Conservation (phyloP, 108 stramenopile genomes). For the Bacterosira constricta region DNA sequence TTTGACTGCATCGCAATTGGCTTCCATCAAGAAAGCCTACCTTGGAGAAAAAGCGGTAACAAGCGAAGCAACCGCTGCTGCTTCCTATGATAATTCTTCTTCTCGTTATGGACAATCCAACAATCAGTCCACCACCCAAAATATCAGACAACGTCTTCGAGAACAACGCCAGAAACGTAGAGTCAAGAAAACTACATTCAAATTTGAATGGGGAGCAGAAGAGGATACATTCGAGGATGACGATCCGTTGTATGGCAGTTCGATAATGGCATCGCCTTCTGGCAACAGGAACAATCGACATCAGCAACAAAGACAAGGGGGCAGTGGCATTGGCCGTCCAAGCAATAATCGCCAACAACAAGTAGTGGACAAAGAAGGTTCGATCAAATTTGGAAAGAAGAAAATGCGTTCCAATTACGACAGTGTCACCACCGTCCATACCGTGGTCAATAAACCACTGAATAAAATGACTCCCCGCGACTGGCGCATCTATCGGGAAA, state of each 20-base stretch:
- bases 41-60: slow-evolving; percentile 59
- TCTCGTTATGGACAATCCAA: too few relatives aligned
- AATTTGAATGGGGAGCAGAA: slow-evolving; percentile 94
- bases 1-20: slow-evolving; percentile 45
- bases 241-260: slow-evolving; percentile 83
- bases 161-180: slow-evolving; percentile 30
- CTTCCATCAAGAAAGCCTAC: slow-evolving; percentile 64
- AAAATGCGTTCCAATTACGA: slow-evolving; percentile 15
- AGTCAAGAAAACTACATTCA: slow-evolving; percentile 83
- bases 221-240: slow-evolving; percentile 88
- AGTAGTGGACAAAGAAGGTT: background rate
- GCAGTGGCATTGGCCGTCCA: slow-evolving; percentile 20
- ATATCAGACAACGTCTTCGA: slow-evolving; percentile 25
- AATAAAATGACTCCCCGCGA: slow-evolving; percentile 92
- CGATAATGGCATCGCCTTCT: slow-evolving; percentile 45
- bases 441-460: slow-evolving; percentile 80
- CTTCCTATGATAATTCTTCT: too few relatives aligned
- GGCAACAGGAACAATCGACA: slow-evolving; percentile 14
- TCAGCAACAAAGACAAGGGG: slow-evolving; percentile 9
- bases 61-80: slow-evolving; percentile 22
- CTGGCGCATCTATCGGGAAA: slow-evolving; percentile 98
- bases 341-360: slow-evolving; percentile 9
- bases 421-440: slow-evolving; percentile 16
- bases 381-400: slow-evolving; percentile 39
- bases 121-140: slow-evolving; percentile 6